Evolutionary conservation across 192 early-diverging fungal genomes (phyloP).

Genomic region (Backusella psychrophila): DNA sequence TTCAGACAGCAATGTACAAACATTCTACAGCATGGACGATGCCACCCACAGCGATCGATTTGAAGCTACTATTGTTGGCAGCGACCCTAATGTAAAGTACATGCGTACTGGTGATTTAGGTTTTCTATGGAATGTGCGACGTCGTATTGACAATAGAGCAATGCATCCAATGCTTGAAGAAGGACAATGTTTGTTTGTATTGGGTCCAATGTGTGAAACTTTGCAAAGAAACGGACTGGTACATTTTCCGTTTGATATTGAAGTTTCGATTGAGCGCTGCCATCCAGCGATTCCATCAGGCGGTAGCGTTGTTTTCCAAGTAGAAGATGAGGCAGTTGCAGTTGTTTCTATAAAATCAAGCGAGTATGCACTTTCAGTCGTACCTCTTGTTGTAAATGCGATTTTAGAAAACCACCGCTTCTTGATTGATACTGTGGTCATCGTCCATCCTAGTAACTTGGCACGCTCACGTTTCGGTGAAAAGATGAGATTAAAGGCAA

Average conservation of each 20-base stretch:
- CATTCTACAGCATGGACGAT: slow-evolving; percentile 42
- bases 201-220: slow-evolving; percentile 70
- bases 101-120: slow-evolving; percentile 82
- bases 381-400: slow-evolving; percentile 16
- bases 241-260: slow-evolving; percentile 75
- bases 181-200: slow-evolving; percentile 73
- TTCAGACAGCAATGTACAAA: slow-evolving; percentile 54
- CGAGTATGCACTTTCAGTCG: not conserved
- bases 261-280: slow-evolving; percentile 67
- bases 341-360: slow-evolving; percentile 19
- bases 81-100: slow-evolving; percentile 58
- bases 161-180: slow-evolving; percentile 46
- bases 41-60: slow-evolving; percentile 37
- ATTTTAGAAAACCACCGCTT: slow-evolving; percentile 13
- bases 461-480: slow-evolving; percentile 17
- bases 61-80: slow-evolving; percentile 55
- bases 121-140: slow-evolving; percentile 72
- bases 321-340: not conserved
- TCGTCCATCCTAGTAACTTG: slow-evolving; percentile 8
- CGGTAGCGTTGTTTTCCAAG: slow-evolving; percentile 33
- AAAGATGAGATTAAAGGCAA: slow-evolving; percentile 16
- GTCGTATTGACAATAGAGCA: slow-evolving; percentile 12
- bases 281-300: slow-evolving; percentile 50
- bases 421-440: slow-evolving; percentile 13
- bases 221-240: slow-evolving; percentile 68